Evolutionary conservation across 1,284 basidiomycete species (phyloP).

Genomic region (Moesziomyces aphidis): DNA sequence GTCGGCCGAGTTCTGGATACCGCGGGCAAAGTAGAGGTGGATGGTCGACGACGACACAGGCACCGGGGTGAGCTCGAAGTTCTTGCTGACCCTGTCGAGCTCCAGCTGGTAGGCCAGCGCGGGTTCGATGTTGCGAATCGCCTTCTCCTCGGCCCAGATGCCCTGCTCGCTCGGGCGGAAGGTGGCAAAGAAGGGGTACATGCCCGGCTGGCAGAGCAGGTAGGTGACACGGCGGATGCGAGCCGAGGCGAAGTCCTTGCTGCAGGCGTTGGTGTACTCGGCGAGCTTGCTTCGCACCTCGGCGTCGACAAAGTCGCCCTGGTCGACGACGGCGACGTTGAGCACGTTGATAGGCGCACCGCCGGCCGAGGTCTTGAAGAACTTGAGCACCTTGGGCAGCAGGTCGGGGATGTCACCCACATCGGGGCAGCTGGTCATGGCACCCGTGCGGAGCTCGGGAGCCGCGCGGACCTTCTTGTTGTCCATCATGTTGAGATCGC

Average conservation of each 20-base stretch:
- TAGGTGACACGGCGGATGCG: constrained; percentile 93
- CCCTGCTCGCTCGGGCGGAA: constrained; percentile 77
- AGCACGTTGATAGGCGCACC: constrained; percentile 73
- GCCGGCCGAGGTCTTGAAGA: constrained; percentile 44
- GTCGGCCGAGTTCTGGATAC: constrained; percentile 94
- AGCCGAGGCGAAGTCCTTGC: constrained; percentile 75
- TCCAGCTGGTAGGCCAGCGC: constrained; percentile 98
- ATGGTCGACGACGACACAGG: constrained; percentile 79
- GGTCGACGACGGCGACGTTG: constrained; percentile 76
- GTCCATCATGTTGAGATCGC: constrained; percentile 60
- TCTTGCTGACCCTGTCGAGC: constrained; percentile 86
- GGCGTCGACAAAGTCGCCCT: constrained; percentile 81
- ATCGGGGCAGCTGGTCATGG: constrained; percentile 64
- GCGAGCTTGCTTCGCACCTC: constrained; percentile 82
- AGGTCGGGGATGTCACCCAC: constrained; percentile 56
- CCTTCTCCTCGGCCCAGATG: constrained; percentile 90
- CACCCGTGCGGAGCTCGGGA: constrained; percentile 61
- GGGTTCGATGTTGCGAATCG: constrained; percentile 98
- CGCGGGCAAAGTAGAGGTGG: constrained; percentile 88
- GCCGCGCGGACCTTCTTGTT: constrained; percentile 42
- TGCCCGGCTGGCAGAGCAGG: constrained; percentile 87
- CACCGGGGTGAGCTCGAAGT: constrained; percentile 91
- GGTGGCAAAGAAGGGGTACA: constrained; percentile 96
- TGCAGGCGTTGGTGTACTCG: constrained; percentile 80
- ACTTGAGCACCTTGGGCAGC: constrained; percentile 57